Evolutionary conservation across 1,284 basidiomycete genomes (phyloP).

Genomic region (Fomes fomentarius): DNA sequence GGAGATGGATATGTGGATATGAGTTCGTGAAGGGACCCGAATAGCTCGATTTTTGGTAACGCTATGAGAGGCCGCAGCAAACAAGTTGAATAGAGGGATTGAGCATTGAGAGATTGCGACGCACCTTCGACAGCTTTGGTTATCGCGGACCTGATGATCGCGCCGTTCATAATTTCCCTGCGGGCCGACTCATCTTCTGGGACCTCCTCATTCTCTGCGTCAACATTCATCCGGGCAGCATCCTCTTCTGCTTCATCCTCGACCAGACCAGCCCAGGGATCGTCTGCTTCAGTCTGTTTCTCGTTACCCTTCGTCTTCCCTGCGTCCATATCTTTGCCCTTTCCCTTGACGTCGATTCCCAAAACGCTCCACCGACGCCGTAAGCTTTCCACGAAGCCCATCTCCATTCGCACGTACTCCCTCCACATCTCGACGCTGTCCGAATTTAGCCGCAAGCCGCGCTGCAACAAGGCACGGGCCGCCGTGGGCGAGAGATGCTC

Average conservation of each 20-base stretch:
- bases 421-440: slow-evolving; percentile 79
- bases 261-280: slow-evolving; percentile 28
- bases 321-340: slow-evolving; percentile 27
- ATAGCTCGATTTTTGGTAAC: slow-evolving; percentile 60
- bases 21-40: slow-evolving; percentile 55
- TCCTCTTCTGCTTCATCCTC: slow-evolving; percentile 40
- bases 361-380: slow-evolving; percentile 82
- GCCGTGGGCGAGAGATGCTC: slow-evolving; percentile 78
- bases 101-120: slow-evolving; percentile 24
- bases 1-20: slow-evolving; percentile 60
- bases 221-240: slow-evolving; percentile 55
- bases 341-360: slow-evolving; percentile 52
- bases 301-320: slow-evolving; percentile 25
- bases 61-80: slow-evolving; percentile 41
- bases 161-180: slow-evolving; percentile 67
- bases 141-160: slow-evolving; percentile 72
- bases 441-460: slow-evolving; percentile 80
- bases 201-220: slow-evolving; percentile 37
- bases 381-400: slow-evolving; percentile 86
- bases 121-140: slow-evolving; percentile 66
- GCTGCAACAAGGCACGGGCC: slow-evolving; percentile 84
- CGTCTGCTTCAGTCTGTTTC: slow-evolving; percentile 16
- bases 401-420: slow-evolving; percentile 91
- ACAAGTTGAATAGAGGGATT: background rate
- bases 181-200: slow-evolving; percentile 54